Base-by-base conservation (phyloP, 345 rosid species). In the Eucalyptus tenuipes region DNA sequence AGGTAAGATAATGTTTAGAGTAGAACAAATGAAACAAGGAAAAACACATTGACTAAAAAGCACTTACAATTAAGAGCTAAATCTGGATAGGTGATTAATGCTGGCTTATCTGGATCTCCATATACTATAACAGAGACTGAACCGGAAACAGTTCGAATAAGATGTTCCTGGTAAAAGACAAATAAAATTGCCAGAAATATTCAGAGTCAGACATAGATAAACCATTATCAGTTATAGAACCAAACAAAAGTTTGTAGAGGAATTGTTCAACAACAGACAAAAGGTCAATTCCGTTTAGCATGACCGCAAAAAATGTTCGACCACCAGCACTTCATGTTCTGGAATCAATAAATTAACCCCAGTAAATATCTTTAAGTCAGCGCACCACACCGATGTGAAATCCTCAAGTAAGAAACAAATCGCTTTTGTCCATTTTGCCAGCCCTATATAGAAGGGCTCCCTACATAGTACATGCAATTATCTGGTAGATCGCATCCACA, bases 71-170 rank as follows among this genome's bases (percentile, higher is more conserved):
- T 92, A 79, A 93, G 89, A 88, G 92, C 94, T 90, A 93, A 87
- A 90, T 93, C 94, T 10, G 94, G 94, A 87, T 93, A 93, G 15
- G 94, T 92, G 48, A 93, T 88, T 31, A 93, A 90, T 86, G 94
- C 94, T 8, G 93, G 94, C 91, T 93, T 93, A 85, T 92, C 94
- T 86, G 85, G 92, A 68, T 93, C 94, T 86, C 94, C 94, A 85
- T 90, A 91, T 48, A 93, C 94, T 59, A 92, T 91, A 68, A 93
- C 94, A 17, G 90, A 87, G 33, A 93, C 93, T 52, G 87, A 87
- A 86, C 94, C 94, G 87, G 55, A 81, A 91, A 88, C 89, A 87
- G 93, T 91, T 89, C 85, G 90, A 29, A 93, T 49, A 18, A 88
- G 61, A 49, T 89, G 91, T 82, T 92, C 94, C 94, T 92, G 92